Evolutionary conservation across 1,284 basidiomycete genomes (phyloP), one percentile per base, ranked within the genome.

Genomic region (Moniliella sp.): DNA sequence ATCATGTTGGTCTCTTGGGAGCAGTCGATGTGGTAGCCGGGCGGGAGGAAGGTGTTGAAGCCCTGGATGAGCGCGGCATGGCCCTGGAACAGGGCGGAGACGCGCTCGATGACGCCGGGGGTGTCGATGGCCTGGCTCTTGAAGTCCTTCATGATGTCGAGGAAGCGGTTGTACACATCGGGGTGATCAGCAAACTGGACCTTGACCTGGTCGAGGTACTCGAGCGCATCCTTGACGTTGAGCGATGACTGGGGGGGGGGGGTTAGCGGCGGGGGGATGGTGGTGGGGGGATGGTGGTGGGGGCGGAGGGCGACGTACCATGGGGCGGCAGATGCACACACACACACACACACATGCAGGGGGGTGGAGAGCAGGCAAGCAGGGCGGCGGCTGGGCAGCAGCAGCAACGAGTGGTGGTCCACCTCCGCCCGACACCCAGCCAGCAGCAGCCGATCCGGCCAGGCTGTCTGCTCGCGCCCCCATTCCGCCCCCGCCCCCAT

Each of bases 1-100:
- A 94, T 94, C 35, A 74, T 70, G 51, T 78, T 76, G 33, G 74
- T 69, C 25, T 57, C 55, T 26, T 45, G 67, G 38, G 76, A 75
- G 60, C 84, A 77, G 53, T 94, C 86, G 61, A 97, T 94, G 42
- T 82, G 77, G 65, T 97, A 97, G 19, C 88, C 88, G 14, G 79
- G 73, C 0, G 91, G 91, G 2, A 97, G 72, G 65, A 97, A 97
- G 2, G 88, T 94, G 66, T 99, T 97, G 72, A 97, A 97, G 18
- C 91, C 91, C 63, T 91, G 79, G 35, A 99, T 94, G 49, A 99
- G 77, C 40, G 70, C 64, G 1, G 80, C 82, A 63, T 94, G 83
- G 9, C 84, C 84, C 46, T 81, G 74, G 64, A 99, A 99, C 27
- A 99, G 74, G 45, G 72, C 74, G 2, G 86, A 94, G 33, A 97